Conservation (phyloP, 495 filamentous ascomycete genomes). For the Aspergillus leporis region DNA sequence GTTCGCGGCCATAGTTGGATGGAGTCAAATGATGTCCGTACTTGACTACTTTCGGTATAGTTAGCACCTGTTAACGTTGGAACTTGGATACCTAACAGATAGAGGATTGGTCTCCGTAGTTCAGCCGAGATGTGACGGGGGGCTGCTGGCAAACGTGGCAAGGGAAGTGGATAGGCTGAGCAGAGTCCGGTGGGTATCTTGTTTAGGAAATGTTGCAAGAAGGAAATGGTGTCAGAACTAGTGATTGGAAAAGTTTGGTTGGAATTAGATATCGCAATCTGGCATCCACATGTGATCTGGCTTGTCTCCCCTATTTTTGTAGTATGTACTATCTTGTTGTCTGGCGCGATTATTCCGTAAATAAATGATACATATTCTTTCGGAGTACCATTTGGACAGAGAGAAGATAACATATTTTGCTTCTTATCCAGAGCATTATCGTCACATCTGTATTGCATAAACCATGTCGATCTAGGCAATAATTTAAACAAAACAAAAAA, state of each 20-base stretch:
- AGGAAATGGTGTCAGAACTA: not conserved
- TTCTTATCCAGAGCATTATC: not conserved
- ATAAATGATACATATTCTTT: too few relatives aligned
- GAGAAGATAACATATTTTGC: too few relatives aligned
- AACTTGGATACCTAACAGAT: too few relatives aligned
- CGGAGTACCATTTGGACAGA: too few relatives aligned
- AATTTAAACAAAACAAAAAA: too few relatives aligned
- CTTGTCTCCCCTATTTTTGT: not conserved
- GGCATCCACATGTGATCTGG: not conserved
- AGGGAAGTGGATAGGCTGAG: slow-evolving; percentile 14
- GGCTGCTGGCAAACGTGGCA: slow-evolving; percentile 9
- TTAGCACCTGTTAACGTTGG: too few relatives aligned
- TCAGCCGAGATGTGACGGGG: slow-evolving; percentile 5
- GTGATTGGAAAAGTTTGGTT: not conserved
- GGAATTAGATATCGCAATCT: not conserved
- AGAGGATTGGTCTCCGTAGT: not conserved
- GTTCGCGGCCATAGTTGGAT: not conserved
- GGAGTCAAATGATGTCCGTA: not conserved
- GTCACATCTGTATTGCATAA: too few relatives aligned
- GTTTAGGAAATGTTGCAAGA: not conserved
- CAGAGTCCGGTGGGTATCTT: not conserved
- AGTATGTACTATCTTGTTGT: too few relatives aligned
- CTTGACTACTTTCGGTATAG: not conserved
- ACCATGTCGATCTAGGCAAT: too few relatives aligned
- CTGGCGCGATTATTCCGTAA: too few relatives aligned